Base-by-base conservation (phyloP, 2,329 filamentous ascomycete genomes). In the Alternaria conjuncta region DNA sequence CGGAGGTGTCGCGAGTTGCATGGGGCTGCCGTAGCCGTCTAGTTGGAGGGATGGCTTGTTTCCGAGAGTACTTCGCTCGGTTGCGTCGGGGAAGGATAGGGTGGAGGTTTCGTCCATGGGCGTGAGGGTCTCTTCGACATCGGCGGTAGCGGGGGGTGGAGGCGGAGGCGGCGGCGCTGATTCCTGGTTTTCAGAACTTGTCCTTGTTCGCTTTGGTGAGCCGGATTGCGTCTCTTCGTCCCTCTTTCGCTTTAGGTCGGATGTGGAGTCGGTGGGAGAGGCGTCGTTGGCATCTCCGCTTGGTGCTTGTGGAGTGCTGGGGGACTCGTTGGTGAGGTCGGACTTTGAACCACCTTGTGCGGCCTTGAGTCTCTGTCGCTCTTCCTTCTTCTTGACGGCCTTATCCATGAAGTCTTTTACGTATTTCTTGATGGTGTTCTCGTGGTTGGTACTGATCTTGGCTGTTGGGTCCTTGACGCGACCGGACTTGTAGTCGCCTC, bases 321-420 rank as follows among this genome's bases (percentile, higher is more conserved):
- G 73, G 7, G 70, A 71, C 25, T 65, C 65, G 8, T 60, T 55
- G 15, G 60, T 62, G 6, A 57, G 55, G 20, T 67, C 64, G 18
- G 66, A 64, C 55, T 69, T 72, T 26, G 63, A 66, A 66, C 75
- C 65, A 2, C 84, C 82, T 15, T 68, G 72, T 7, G 67, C 63
- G 10, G 63, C 63, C 75, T 88, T 91, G 65, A 86, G 87, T 78
- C 89, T 88, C 68, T 94, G 89, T 13, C 73, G 66, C 89, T 86
- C 65, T 86, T 71, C 89, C 64, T 83, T 84, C 72, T 91, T 93
- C 81, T 86, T 84, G 3, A 95, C 89, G 0, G 93, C 94, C 75
- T 93, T 94, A 64, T 96, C 92, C 75, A 97, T 90, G 79, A 91
- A 98, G 55, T 94, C 90, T 66, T 92, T 90, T 61, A 94, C 93